Conservation (phyloP, 176 grass and related monocot genomes). For the Microstegium vimineum region DNA sequence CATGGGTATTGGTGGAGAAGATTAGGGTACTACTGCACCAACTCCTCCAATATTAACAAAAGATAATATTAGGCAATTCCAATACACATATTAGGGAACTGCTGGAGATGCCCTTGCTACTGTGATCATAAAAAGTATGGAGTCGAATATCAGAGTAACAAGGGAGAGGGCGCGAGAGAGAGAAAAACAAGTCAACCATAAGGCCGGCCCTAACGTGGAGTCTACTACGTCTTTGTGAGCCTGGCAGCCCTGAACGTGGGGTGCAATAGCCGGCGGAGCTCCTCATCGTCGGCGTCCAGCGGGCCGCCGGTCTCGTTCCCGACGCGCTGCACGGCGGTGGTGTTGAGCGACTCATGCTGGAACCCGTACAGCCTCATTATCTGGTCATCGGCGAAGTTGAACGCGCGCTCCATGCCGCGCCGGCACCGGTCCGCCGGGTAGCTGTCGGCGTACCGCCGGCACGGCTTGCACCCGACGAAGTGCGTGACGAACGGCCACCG, state of each 20-base stretch:
- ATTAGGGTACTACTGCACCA: too few relatives aligned
- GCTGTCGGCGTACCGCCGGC: slow-evolving; percentile 59
- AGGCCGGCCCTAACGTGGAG: not conserved
- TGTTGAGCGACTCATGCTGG: slow-evolving; percentile 52
- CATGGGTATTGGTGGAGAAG: too few relatives aligned
- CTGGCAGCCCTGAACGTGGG: slow-evolving; percentile 47
- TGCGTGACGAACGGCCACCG: slow-evolving; percentile 88
- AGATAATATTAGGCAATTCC: too few relatives aligned
- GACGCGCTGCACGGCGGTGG: slow-evolving; percentile 45
- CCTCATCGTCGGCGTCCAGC: slow-evolving; percentile 48
- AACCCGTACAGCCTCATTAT: slow-evolving; percentile 79
- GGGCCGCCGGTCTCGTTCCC: slow-evolving; percentile 49
- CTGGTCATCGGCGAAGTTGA: slow-evolving; percentile 92
- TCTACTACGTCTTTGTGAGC: slow-evolving; percentile 3
- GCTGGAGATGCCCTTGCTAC: too few relatives aligned
- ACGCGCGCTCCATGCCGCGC: slow-evolving; percentile 62
- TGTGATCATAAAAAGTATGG: not conserved
- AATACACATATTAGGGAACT: too few relatives aligned
- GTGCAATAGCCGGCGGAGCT: slow-evolving; percentile 58
- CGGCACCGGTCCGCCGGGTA: slow-evolving; percentile 63
- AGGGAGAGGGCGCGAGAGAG: not conserved
- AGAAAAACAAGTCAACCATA: not conserved
- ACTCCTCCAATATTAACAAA: too few relatives aligned
- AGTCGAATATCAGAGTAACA: not conserved
- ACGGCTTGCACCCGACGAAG: slow-evolving; percentile 97